These are phyloP conservation scores for Penicillium polonicum DNA, from an alignment of 2,329 filamentous ascomycete genomes.

Conservation along the genomic window DNA sequence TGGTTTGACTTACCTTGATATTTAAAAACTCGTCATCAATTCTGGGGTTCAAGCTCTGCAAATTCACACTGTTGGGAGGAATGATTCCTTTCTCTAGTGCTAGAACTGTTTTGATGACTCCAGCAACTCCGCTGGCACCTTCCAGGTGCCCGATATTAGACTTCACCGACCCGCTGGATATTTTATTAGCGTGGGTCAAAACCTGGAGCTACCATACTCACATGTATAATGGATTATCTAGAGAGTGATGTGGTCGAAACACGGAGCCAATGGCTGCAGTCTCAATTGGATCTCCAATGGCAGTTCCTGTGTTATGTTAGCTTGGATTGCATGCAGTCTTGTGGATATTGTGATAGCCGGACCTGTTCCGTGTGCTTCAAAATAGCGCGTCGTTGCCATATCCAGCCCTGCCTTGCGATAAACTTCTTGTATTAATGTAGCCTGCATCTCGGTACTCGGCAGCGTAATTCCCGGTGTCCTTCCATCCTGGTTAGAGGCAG, in stretches of 20 bases:
- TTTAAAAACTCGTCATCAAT: conserved; percentile 6
- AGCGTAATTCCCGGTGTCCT: conserved; percentile 43
- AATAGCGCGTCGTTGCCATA: conserved; percentile 1
- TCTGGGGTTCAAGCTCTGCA: conserved; percentile 8
- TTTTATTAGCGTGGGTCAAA: not conserved
- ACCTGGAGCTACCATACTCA: not conserved
- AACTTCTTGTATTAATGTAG: conserved; percentile 20
- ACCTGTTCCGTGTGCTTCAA: conserved; percentile 37
- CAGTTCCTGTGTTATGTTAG: conserved; percentile 12
- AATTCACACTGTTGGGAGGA: conserved; percentile 14
- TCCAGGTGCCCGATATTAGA: conserved; percentile 26
- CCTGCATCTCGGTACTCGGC: conserved; percentile 34
- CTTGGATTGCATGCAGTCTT: conserved; percentile 5
- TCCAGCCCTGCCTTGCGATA: conserved; percentile 24
- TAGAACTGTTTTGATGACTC: conserved; percentile 26
- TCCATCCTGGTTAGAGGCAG: conserved; percentile 46
- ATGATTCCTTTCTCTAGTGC: conserved; percentile 27
- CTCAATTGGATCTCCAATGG: not conserved
- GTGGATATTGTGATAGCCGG: conserved; percentile 31
- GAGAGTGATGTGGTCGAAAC: not conserved
- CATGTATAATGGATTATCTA: not conserved
- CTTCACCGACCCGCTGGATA: conserved; percentile 17
- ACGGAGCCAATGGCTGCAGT: not conserved
- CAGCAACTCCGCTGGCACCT: conserved; percentile 11
- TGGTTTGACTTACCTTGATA: not conserved